Base-by-base conservation (phyloP, 2,329 filamentous ascomycete genomes). In the Ophiostoma fasciatum region DNA sequence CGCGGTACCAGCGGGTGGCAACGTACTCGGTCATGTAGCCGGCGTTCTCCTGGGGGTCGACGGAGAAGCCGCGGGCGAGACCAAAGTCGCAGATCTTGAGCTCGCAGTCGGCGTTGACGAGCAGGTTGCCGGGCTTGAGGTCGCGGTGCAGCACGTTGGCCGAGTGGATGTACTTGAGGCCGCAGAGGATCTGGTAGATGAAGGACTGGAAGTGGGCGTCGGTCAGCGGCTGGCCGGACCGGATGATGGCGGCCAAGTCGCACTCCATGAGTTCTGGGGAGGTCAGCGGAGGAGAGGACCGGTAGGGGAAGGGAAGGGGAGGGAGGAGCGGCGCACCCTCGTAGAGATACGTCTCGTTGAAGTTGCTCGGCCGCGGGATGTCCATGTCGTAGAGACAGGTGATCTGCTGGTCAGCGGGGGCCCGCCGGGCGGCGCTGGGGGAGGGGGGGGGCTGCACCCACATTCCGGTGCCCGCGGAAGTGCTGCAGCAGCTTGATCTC, bases 1-100 rank as follows among this genome's bases (percentile, higher is more conserved):
- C 90, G 61, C 71, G 68, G 52, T 75, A 98, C 90, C 90, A 98
- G 64, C 90, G 74, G 35, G 90, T 98, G 34, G 90, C 90, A 38
- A 98, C 90, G 53, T 98, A 98, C 62, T 98, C 90, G 10, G 90
- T 98, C 90, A 98, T 96, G 62, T 96, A 98, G 17, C 90, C 90
- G 14, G 90, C 90, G 56, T 96, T 96, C 63, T 98, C 88, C 58
- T 98, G 84, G 1, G 90, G 90, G 48, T 96, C 88, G 52, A 94
- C 78, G 4, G 87, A 94, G 66, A 98, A 96, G 40, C 90, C 90
- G 67, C 90, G 76, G 5, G 90, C 90, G 40, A 98, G 70, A 50
- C 90, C 90, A 54, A 98, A 98, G 62, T 98, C 90, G 62, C 83
- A 93, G 59, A 98, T 96, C 71, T 98, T 98, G 49, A 98, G 75